Evolutionary conservation across 1,284 basidiomycete species (phyloP).

Genomic region (Ceratobasidium sp.): DNA sequence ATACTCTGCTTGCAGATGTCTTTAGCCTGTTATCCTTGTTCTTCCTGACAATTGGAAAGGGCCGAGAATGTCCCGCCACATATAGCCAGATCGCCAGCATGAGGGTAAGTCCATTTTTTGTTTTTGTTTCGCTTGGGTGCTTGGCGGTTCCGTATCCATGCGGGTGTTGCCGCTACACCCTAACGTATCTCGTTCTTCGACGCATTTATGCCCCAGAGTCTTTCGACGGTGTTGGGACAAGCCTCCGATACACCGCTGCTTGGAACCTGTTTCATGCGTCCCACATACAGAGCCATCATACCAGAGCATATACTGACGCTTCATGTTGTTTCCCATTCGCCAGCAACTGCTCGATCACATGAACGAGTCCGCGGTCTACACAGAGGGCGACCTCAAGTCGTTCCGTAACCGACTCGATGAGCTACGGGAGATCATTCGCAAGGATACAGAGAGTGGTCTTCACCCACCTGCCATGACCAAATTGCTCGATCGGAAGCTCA

Average conservation of each 20-base stretch:
- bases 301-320: conserved; percentile 6
- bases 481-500: conserved; percentile 90
- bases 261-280: conserved; percentile 4
- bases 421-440: conserved; percentile 84
- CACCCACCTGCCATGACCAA: conserved; percentile 91
- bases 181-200: conserved; percentile 2
- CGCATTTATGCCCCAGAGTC: neutral
- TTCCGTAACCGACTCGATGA: conserved; percentile 85
- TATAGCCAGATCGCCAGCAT: conserved; percentile 96
- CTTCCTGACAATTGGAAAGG: conserved; percentile 95
- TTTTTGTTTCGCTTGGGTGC: neutral
- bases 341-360: conserved; percentile 95
- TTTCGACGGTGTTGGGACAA: conserved; percentile 3
- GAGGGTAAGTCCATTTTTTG: conserved; percentile 72
- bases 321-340: conserved; percentile 22
- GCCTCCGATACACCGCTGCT: neutral
- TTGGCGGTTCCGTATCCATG: neutral
- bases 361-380: conserved; percentile 94
- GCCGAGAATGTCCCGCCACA: conserved; percentile 89
- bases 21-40: conserved; percentile 93
- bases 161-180: neutral
- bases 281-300: neutral
- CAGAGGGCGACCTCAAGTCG: conserved; percentile 87
- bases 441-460: conserved; percentile 84
- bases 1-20: conserved; percentile 93